Base-by-base conservation (phyloP, 176 grass and related monocot species). In the Triticum timopheevii region DNA sequence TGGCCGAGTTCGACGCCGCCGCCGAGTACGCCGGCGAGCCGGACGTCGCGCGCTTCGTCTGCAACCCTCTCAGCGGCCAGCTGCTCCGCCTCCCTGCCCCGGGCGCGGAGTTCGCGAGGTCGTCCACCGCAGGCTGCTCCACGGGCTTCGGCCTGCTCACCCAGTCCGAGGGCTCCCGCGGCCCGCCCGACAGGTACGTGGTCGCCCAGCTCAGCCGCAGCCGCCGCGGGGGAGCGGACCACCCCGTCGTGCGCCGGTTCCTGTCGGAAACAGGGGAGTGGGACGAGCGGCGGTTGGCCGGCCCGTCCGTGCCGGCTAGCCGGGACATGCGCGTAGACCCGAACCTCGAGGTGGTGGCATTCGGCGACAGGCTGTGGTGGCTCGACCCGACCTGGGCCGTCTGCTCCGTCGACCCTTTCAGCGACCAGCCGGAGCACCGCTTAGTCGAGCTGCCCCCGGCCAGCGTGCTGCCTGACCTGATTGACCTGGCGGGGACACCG, bases 381-480 rank as follows among this genome's bases (percentile, higher is more conserved):
- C 61, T 67, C 33, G 80, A 83, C 35, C 34, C 83, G 35, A 63
- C 7, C 50, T 88, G 80, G 73, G 86, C 73, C 49, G 63, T 65
- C 27, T 2, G 40, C 86, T 88, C 72, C 25, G 36, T 50, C 73
- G 80, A 88, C 73, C 86, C 86, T 20, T 88, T 88, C 86, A 70
- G 73, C 50, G 86, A 69, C 49, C 17, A 64, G 16, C 86, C 80
- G 1, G 86, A 88, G 6, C 62, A 61, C 1, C 52, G 74, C 50
- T 83, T 83, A 10, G 65, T 83, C 27, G 50, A 83, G 80, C 38
- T 88, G 10, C 80, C 86, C 2, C 42, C 10, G 25, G 86, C 49
- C 24, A 88, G 71, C 13, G 86, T 83, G 49, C 5, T 65, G 31
- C 80, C 72, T 8, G 79, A 81, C 40, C 79, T 81, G 79, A 7